A percentile compares a stretch with the other conserved stretches of the same genome.
phyloP scores from a whole-genome alignment of 2,329 filamentous ascomycete species.

The Clonostachys solani region DNA sequence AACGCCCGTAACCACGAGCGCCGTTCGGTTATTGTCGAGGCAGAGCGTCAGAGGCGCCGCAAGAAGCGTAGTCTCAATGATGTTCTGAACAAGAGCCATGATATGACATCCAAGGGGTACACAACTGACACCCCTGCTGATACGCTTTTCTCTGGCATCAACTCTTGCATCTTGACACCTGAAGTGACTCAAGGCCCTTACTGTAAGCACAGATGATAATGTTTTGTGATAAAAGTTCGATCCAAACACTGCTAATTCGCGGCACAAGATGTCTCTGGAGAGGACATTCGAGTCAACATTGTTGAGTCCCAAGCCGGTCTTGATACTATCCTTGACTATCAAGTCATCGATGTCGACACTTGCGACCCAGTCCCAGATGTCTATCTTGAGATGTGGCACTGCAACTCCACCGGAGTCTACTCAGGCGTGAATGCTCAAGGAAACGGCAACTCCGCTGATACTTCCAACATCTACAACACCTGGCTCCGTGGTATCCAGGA shows the following conservation, averaged over 20 bases:
- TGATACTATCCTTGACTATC: slow-evolving; percentile 32
- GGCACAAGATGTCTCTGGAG: slow-evolving; percentile 19
- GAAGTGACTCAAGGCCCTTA: slow-evolving; percentile 47
- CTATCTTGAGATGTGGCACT: slow-evolving; percentile 38
- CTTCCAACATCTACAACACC: slow-evolving; percentile 21
- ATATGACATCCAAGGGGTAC: slow-evolving; percentile 27
- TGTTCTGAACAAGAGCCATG: slow-evolving; percentile 26
- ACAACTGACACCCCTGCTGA: slow-evolving; percentile 18
- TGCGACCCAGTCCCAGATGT: slow-evolving; percentile 31
- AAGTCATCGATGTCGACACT: slow-evolving; percentile 35
- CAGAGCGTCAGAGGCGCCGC: slow-evolving; percentile 31
- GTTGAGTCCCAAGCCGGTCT: slow-evolving; percentile 33
- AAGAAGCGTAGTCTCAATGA: slow-evolving; percentile 21
- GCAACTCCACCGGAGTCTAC: slow-evolving; percentile 40
- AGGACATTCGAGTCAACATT: slow-evolving; percentile 27
- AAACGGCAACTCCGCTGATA: slow-evolving; percentile 37
- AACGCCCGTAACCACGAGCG: slow-evolving; percentile 48
- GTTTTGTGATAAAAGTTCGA: not conserved
- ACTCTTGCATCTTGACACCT: slow-evolving; percentile 40
- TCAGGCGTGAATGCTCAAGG: slow-evolving; percentile 27
- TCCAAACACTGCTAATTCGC: not conserved
- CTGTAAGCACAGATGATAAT: slow-evolving; percentile 15
- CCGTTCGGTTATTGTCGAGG: slow-evolving; percentile 31
- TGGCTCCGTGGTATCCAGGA: slow-evolving; percentile 29
- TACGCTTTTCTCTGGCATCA: slow-evolving; percentile 30